These are phyloP conservation scores for Myxozyma neotropica DNA, from an alignment of 805 yeast genomes.

Conservation along the genomic window DNA sequence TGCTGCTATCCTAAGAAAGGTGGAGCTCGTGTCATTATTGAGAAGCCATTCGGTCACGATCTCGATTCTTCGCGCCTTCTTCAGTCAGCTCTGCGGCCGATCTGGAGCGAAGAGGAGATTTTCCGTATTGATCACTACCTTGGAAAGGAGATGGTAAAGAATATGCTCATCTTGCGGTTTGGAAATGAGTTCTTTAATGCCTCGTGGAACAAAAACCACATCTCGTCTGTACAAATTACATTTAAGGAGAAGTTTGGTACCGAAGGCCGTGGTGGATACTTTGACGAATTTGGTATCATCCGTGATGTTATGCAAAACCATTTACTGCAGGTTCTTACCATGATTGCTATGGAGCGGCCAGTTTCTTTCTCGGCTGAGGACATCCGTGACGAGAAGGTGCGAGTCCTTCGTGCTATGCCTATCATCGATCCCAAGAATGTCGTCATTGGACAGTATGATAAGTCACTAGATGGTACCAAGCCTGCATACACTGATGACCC, in stretches of 20 bases:
- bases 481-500: constrained; percentile 93
- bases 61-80: constrained; percentile 74
- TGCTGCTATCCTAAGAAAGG: constrained; percentile 66
- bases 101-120: constrained; percentile 87
- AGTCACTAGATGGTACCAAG: constrained; percentile 81
- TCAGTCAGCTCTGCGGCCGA: constrained; percentile 76
- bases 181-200: constrained; percentile 86
- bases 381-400: constrained; percentile 94
- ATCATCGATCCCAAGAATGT: constrained; percentile 67
- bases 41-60: constrained; percentile 97
- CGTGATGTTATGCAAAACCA: constrained; percentile 99
- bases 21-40: constrained; percentile 79
- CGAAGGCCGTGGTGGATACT: constrained; percentile 98
- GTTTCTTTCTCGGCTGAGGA: constrained; percentile 88
- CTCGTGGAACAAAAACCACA: constrained; percentile 83
- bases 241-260: constrained; percentile 99
- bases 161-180: constrained; percentile 82
- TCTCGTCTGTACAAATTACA: constrained; percentile 79
- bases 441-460: constrained; percentile 83
- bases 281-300: constrained; percentile 90
- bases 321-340: constrained; percentile 85
- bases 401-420: constrained; percentile 79
- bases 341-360: constrained; percentile 95
- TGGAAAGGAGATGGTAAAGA: constrained; percentile 98
- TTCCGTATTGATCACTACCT: constrained; percentile 96